These are phyloP conservation scores for Mycena amicta DNA, from an alignment of 768 basidiomycete genomes.

Conservation along the genomic window DNA sequence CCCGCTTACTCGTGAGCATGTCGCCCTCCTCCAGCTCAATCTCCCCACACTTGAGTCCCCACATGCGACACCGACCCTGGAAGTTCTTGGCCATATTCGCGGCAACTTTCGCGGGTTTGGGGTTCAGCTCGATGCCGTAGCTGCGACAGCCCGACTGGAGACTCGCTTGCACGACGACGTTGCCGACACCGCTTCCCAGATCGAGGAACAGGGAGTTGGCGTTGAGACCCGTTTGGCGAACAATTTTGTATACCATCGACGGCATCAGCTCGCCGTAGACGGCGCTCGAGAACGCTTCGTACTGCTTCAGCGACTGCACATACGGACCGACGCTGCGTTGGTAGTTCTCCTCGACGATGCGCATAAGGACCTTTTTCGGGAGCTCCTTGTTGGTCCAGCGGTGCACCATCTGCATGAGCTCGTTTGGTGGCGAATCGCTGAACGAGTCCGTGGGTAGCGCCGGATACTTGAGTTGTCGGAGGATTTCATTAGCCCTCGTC, in stretches of 20 bases:
- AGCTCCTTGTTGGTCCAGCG: slow-evolving; percentile 58
- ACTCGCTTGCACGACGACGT: slow-evolving; percentile 80
- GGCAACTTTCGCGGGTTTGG: slow-evolving; percentile 81
- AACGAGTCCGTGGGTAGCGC: slow-evolving; percentile 54
- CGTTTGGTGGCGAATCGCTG: slow-evolving; percentile 46
- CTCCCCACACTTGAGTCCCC: slow-evolving; percentile 79
- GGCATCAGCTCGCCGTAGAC: slow-evolving; percentile 93
- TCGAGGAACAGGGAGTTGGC: slow-evolving; percentile 76
- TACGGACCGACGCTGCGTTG: slow-evolving; percentile 92
- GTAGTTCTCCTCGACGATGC: slow-evolving; percentile 88
- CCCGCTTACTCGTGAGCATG: slow-evolving; percentile 71
- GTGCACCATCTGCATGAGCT: slow-evolving; percentile 48
- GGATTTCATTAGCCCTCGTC: slow-evolving; percentile 58
- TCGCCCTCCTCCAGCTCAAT: slow-evolving; percentile 84
- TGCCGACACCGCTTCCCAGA: slow-evolving; percentile 85
- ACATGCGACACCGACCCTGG: slow-evolving; percentile 80
- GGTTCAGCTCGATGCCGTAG: slow-evolving; percentile 80
- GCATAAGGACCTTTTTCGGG: slow-evolving; percentile 67
- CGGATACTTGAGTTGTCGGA: slow-evolving; percentile 70
- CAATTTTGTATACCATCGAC: slow-evolving; percentile 73
- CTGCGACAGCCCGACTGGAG: slow-evolving; percentile 78
- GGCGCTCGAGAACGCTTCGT: slow-evolving; percentile 81
- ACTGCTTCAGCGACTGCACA: slow-evolving; percentile 76
- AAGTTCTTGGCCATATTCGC: slow-evolving; percentile 74
- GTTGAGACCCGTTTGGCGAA: slow-evolving; percentile 54